phyloP scores from a whole-genome alignment of 345 rosid species.

The Pelargonium nanum region DNA sequence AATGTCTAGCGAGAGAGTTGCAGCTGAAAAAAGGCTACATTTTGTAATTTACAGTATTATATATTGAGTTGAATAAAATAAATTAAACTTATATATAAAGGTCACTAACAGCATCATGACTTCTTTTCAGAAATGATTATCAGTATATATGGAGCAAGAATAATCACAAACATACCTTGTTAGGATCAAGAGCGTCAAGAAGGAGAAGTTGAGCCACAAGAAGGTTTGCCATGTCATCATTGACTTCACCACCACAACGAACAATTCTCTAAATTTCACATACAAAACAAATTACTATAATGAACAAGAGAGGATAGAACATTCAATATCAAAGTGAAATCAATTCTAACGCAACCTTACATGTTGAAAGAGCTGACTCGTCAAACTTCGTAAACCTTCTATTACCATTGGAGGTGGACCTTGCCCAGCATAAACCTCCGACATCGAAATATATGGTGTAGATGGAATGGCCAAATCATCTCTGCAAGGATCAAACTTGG shows the following conservation, averaged over 20 bases:
- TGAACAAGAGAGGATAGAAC: background rate
- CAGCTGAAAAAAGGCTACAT: too few species aligned
- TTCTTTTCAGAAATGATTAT: background rate
- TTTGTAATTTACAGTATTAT: too few species aligned
- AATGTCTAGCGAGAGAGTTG: too few species aligned
- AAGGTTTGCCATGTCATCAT: conserved; percentile 17
- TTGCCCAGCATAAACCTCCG: conserved; percentile 6
- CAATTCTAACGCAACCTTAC: conserved; percentile 6
- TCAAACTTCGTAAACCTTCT: conserved; percentile 3
- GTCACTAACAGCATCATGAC: background rate
- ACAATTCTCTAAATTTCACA: conserved; percentile 10
- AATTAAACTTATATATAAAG: background rate
- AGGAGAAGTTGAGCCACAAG: conserved; percentile 14
- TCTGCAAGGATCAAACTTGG: background rate
- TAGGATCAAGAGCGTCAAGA: conserved; percentile 13
- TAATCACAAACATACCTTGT: conserved; percentile 5
- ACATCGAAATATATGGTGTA: conserved; percentile 7
- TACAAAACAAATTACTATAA: background rate
- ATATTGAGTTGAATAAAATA: background rate
- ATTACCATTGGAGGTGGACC: conserved; percentile 11
- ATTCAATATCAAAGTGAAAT: background rate
- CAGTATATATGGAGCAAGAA: background rate
- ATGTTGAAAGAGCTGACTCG: conserved; percentile 15
- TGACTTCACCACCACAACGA: conserved; percentile 17
- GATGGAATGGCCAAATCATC: conserved; percentile 12